Base-by-base conservation (phyloP, 805 yeast genomes). In the Yarrowia deformans region DNA sequence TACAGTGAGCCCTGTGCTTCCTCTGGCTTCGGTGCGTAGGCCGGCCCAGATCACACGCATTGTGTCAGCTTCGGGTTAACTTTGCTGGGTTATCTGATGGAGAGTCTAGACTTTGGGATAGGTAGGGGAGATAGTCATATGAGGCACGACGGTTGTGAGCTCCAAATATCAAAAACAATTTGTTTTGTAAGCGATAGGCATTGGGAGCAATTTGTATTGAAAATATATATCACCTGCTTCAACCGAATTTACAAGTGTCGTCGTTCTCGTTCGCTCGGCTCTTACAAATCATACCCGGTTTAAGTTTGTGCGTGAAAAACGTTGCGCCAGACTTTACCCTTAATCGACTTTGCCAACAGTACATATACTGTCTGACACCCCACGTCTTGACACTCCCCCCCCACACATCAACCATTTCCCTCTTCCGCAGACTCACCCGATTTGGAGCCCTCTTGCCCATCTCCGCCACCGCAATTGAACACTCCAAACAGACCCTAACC, bases 361-460 rank as follows among this genome's bases (percentile, higher is more conserved):
- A 60, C 66, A 29, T 60, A 60, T 60, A 60, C 52, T 23, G 3
- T 2, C 3, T 23, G 29, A 2, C 29, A 23, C 29, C 29, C 29
- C 29, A 23, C 29, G 29, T 23, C 29, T 23, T 23, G 3, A 23
- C n/a, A n/a, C n/a, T n/a, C n/a, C n/a, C n/a, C 29, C 29, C 29
- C 29, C 29, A 23, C 29, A 60, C 49, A 42, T 40, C 34, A 32
- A 60, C 66, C 34, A 60, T 60, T 60, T 60, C 66, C 19, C 3
- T 60, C 66, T 60, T 60, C 35, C 50, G 66, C n/a, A 29, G 66
- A 34, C 32, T 60, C 34, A 60, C 66, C 18, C 66, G 66, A 60
- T 45, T 60, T n/a, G 66, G 66, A 60, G 66, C 66, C 52, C 35
- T 60, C 6, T 43, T 60, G 66, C 66, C 66, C 66, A 12, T 60